Base-by-base conservation (phyloP, 495 filamentous ascomycete species). In the Talaromyces thailandensis region DNA sequence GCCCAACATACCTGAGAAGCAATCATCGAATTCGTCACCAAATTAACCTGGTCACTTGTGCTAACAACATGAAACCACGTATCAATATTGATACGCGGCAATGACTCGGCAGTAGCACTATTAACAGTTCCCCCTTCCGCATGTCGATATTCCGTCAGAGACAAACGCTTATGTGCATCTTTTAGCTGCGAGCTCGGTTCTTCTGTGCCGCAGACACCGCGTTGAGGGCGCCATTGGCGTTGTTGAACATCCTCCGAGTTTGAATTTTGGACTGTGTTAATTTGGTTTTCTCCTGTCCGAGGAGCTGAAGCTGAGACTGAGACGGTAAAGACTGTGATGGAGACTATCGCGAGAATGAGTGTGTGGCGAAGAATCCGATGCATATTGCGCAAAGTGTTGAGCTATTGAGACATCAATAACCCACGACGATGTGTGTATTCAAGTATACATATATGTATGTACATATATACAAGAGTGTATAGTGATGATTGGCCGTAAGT, bases 31-130 rank as follows among this genome's bases (percentile, higher is more conserved):
- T 75, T 74, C 0, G 75, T 69, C 6, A 79, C 71, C 29, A 68
- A 62, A 9, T 63, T 51, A 6, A 65, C 66, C 56, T 75, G 66
- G 6, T 70, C 72, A 50, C 67, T 65, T 64, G 73, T 76, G 53
- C 68, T 73, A 40, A 83, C 66, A 56, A 82, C 71, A 63, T 83
- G 79, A 52, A 82, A 76, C 69, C 76, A 82, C 6, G 75, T 80
- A 12, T 77, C 77, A 23, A 82, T 76, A 56, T 78, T 70, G 59
- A 79, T 78, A 25, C 71, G 68, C 1, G 52, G 56, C 9, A 64
- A 21, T 16, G 37, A 45, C 0, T 59, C 57, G 29, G n/a, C 26
- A 32, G 55, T 11, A 57, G 55, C 26, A 32, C 70, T 68, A n/a
- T 67, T 65, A 37, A 55, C 61, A 32, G 48, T 48, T 28, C 12